These are phyloP conservation scores for Macrolepiota fuliginosa DNA, from an alignment of 768 basidiomycete species.

Conservation along the genomic window DNA sequence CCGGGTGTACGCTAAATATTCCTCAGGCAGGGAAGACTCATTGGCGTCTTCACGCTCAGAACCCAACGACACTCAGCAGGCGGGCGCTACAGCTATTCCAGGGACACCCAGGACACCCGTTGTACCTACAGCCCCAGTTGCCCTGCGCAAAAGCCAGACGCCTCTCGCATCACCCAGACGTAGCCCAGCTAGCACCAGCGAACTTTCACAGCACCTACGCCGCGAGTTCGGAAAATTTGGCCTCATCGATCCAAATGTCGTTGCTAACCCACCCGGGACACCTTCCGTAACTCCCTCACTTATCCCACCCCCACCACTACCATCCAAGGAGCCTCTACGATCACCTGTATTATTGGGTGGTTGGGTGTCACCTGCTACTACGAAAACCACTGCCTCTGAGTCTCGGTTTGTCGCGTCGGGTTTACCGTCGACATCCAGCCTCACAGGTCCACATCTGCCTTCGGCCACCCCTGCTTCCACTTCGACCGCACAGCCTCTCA, in stretches of 20 bases:
- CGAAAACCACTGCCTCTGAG: not conserved
- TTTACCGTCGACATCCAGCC: not conserved
- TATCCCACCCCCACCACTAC: not conserved
- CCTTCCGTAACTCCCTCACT: constrained; percentile 2
- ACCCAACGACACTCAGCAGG: not conserved
- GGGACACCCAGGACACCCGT: not conserved
- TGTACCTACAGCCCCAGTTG: not conserved
- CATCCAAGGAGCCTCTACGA: not conserved
- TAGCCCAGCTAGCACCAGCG: not conserved
- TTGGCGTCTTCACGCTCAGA: constrained; percentile 3
- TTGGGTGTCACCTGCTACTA: not conserved
- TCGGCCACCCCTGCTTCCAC: not conserved
- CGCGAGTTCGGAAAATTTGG: not conserved
- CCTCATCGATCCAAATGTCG: not conserved
- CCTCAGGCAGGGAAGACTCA: not conserved
- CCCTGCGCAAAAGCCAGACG: not conserved
- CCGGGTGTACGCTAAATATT: not conserved
- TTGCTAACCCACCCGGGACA: not conserved
- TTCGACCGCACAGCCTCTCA: not conserved
- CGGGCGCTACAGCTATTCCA: not conserved
- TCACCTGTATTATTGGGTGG: not conserved
- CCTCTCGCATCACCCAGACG: not conserved
- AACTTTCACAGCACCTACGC: not conserved
- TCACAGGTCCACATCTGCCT: not conserved
- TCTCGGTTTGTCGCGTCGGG: not conserved